Evolutionary conservation across 352 stramenopile genomes (phyloP), one percentile per base, ranked within the genome.

Genomic region (Saprolegnia parasitica): DNA sequence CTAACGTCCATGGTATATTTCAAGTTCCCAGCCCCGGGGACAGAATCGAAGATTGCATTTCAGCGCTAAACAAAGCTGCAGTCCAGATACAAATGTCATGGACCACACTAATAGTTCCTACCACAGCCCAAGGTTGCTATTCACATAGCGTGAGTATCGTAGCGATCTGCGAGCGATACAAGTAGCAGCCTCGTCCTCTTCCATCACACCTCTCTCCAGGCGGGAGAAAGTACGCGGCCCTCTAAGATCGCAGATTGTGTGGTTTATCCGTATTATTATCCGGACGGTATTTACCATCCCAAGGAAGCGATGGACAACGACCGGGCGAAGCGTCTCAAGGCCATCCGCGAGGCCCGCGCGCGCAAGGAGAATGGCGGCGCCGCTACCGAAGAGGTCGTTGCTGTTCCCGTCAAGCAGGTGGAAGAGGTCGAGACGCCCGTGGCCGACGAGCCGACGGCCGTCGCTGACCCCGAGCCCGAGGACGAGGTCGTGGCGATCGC

Each of bases 301-400:
- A 15, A 2, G 52, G 52, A 60, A 15, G n/a, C 11, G 56, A 83
- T 87, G 79, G 77, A 72, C 20, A 68, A 77, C 26, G 71, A 73
- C 45, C 87, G 87, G 60, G 85, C 83, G 52, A 95, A 95, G 83
- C 85, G 87, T 42, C 68, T 95, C 10, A 91, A 91, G 80, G 75
- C 92, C 67, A 80, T 95, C 71, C 83, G 85, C 45, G 87, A 95
- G 73, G 85, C 85, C 47, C 93, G 91, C 63, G 74, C 79, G 72
- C 84, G 84, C 65, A 95, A 95, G 65, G 82, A 91, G 26, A 74
- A 84, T 42, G 71, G 71, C 32, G 71, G 66, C 15, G 77, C 80
- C 65, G 46, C 26, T 13, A 64, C 76, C 26, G 67, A 73, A 16
- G 64, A 73, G 37, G 49, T 72, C 29, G 68, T 23, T 0, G 63